These are phyloP conservation scores for Sapria himalayana DNA, from an alignment of 345 rosid genomes.

Conservation along the genomic window DNA sequence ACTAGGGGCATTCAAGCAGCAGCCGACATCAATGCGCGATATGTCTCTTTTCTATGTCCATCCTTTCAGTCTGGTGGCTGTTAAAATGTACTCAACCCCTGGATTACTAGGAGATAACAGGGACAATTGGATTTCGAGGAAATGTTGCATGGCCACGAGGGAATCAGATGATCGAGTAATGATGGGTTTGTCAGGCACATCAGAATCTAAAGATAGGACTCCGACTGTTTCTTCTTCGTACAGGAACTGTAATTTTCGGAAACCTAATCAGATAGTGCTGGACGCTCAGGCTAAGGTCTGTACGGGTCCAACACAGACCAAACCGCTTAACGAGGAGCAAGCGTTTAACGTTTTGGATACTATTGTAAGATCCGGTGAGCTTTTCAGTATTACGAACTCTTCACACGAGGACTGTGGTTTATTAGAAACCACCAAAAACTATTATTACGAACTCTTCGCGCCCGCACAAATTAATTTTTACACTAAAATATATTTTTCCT, in stretches of 20 bases:
- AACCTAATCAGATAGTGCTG: slow-evolving; percentile 65
- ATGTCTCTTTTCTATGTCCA: too few species aligned
- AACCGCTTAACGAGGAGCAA: slow-evolving; percentile 50
- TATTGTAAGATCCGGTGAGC: slow-evolving; percentile 52
- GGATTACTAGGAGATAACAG: too few species aligned
- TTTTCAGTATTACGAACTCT: neutral
- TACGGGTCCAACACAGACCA: slow-evolving; percentile 85
- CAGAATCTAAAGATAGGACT: slow-evolving; percentile 37
- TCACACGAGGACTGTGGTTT: too few species aligned
- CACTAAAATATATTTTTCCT: neutral
- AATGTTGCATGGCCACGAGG: slow-evolving; percentile 12
- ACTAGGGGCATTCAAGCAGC: too few species aligned
- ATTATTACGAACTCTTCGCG: too few species aligned
- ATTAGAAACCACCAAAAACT: too few species aligned
- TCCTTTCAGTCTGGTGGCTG: too few species aligned
- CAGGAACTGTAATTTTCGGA: slow-evolving; percentile 33
- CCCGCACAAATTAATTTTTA: too few species aligned
- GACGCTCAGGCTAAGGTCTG: slow-evolving; percentile 97
- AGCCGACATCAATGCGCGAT: too few species aligned
- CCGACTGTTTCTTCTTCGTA: slow-evolving; percentile 62
- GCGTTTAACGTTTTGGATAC: slow-evolving; percentile 58
- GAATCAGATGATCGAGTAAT: slow-evolving; percentile 25
- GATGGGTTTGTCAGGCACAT: slow-evolving; percentile 38
- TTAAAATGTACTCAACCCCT: too few species aligned
- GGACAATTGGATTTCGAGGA: slow-evolving; percentile 13